Percentiles rank a stretch among this genome's conserved stretches.
Conservation (phyloP, 371 early-diverging fungal genomes). For the Circinella umbellata region DNA sequence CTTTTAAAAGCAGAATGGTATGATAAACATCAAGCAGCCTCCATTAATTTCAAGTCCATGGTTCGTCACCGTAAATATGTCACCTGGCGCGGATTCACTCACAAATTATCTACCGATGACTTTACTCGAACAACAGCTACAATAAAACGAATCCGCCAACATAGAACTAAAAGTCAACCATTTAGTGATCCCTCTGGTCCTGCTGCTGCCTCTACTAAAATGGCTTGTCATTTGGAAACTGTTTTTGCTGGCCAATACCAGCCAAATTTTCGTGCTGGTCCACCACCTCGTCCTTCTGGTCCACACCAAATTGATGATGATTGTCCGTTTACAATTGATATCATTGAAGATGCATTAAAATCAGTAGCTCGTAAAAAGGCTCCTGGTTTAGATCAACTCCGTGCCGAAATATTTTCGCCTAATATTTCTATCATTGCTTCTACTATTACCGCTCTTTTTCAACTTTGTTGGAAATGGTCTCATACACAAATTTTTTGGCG, state of each 20-base stretch:
- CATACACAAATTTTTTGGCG: slow-evolving; percentile 15
- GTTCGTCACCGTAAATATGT: too few relatives aligned
- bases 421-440: background rate
- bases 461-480: slow-evolving; percentile 15
- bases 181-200: slow-evolving; percentile 18
- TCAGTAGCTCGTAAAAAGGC: slow-evolving; percentile 19
- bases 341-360: slow-evolving; percentile 1
- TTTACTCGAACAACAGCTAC: background rate
- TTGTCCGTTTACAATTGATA: background rate
- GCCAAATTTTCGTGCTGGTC: background rate
- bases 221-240: too few relatives aligned
- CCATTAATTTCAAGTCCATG: too few relatives aligned
- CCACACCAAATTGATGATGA: background rate
- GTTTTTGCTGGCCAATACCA: slow-evolving; percentile 9
- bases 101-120: too few relatives aligned
- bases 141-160: background rate
- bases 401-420: slow-evolving; percentile 27
- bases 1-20: too few relatives aligned
- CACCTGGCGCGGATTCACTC: too few relatives aligned
- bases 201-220: background rate
- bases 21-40: too few relatives aligned
- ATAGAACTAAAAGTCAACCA: background rate
- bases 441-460: background rate
- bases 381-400: slow-evolving; percentile 28
- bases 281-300: background rate